phyloP scores from a whole-genome alignment of 805 yeast species.

The Candida tibetensis region DNA sequence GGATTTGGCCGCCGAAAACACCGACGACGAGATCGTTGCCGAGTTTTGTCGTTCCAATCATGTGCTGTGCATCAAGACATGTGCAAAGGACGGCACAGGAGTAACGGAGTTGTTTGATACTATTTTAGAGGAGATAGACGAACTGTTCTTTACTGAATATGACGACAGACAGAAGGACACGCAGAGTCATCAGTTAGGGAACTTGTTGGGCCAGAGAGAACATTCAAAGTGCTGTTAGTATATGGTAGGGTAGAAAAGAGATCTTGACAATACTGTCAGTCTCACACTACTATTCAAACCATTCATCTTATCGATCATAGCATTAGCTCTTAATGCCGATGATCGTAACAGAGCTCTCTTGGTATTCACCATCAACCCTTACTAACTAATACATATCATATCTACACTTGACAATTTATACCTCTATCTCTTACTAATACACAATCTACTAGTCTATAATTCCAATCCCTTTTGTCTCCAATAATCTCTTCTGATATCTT shows the following conservation, averaged over 20 bases:
- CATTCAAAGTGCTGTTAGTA: background rate
- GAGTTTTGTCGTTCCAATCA: slow-evolving; percentile 17
- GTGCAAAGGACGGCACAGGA: slow-evolving; percentile 72
- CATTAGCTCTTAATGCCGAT: too few relatives aligned
- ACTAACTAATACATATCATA: too few relatives aligned
- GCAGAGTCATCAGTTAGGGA: slow-evolving; percentile 1
- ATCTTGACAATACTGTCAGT: background rate
- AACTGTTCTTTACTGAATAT: slow-evolving; percentile 26
- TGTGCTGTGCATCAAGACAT: slow-evolving; percentile 37
- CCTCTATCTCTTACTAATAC: background rate
- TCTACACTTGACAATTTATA: too few relatives aligned
- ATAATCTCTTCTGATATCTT: slow-evolving; percentile 35
- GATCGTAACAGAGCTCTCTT: too few relatives aligned
- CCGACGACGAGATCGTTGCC: slow-evolving; percentile 9
- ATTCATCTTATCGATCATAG: too few relatives aligned
- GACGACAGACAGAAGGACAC: slow-evolving; percentile 10
- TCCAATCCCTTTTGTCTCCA: slow-evolving; percentile 45
- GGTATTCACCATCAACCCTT: too few relatives aligned
- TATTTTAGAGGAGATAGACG: slow-evolving; percentile 29
- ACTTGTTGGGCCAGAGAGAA: background rate
- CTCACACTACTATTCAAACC: too few relatives aligned
- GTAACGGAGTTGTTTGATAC: slow-evolving; percentile 39
- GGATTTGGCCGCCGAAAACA: slow-evolving; percentile 49
- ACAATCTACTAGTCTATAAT: slow-evolving; percentile 11
- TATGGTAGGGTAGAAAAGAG: too few relatives aligned